Percentiles rank a stretch among this genome's conserved stretches.
Conservation (phyloP, 305 asterid species). For the Solanum hybrid region DNA sequence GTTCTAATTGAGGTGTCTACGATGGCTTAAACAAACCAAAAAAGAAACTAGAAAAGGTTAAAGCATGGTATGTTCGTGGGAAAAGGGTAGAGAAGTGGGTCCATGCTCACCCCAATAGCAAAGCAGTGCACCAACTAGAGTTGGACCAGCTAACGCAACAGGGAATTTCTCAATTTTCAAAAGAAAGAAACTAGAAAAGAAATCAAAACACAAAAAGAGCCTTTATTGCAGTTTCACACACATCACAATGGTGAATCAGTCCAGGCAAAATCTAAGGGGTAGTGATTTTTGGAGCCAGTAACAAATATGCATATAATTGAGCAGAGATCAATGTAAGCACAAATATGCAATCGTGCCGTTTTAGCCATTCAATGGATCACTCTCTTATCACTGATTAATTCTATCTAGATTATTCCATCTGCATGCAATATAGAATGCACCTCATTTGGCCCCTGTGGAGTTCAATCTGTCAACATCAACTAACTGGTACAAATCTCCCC, state of each 20-base stretch:
- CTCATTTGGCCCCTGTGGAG: constrained; percentile 8
- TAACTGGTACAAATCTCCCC: constrained; percentile 84
- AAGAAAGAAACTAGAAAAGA: background rate
- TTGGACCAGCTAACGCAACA: background rate
- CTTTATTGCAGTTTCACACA: background rate
- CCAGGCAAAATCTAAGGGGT: background rate
- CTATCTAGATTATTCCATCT: background rate
- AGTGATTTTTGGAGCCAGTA: background rate
- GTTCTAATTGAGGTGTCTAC: background rate
- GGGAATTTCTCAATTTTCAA: background rate
- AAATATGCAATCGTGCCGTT: background rate
- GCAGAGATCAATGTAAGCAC: background rate
- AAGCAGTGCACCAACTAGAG: background rate
- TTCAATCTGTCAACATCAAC: constrained; percentile 62
- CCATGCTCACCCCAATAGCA: background rate
- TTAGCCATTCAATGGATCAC: background rate
- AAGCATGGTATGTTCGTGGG: background rate
- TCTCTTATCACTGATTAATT: background rate
- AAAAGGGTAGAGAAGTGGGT: background rate
- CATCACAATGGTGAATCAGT: background rate
- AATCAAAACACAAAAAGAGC: background rate
- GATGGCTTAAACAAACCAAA: background rate
- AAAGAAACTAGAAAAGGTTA: background rate
- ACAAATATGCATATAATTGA: background rate
- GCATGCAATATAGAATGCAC: background rate